Base-by-base conservation (phyloP, 805 yeast genomes). In the Hanseniaspora taiwanica region DNA sequence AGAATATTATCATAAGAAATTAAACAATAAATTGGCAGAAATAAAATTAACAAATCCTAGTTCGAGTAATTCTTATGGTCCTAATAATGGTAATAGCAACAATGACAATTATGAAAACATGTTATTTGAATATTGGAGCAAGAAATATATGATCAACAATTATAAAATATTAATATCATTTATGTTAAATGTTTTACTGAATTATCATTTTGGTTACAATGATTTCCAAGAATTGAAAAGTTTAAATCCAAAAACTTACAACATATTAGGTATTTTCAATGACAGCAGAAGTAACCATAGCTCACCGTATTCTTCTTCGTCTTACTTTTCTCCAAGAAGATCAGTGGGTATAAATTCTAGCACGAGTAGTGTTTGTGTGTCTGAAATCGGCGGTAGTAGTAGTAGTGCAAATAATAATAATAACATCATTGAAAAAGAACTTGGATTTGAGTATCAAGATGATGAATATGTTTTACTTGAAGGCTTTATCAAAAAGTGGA, bases 151-250 rank as follows among this genome's bases (percentile, higher is more conserved):
- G 45, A 45, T 52, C 43, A 40, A 58, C 52, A 63, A 65, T 42
- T 66, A 69, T 49, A 69, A 65, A 46, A 48, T 65, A 2, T 45
- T 66, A 17, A 54, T 62, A 21, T 58, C 74, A 0, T 50, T 69
- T 16, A 46, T 64, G 4, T 40, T 68, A 27, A 64, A 66, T 19
- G 55, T 72, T 3, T 48, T 71, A 21, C 54, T 66, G 34, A 68
- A 72, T 44, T 66, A 69, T 50, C 77, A 72, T 52, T 71, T 66
- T 53, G 78, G 78, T 1, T 72, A 63, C 44, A 55, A 53, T 35
- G 60, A 58, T 41, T 46, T 65, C 40, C 51, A 52, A 16, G 50
- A 53, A 8, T 46, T 65, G 27, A 25, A 35, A 7, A 31, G 27
- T n/a, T 21, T 41, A 2, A 34, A 37, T 12, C n/a, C n/a, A 6